Conservation (phyloP, 139 green algal species). For the Klebsormidium nitens region DNA sequence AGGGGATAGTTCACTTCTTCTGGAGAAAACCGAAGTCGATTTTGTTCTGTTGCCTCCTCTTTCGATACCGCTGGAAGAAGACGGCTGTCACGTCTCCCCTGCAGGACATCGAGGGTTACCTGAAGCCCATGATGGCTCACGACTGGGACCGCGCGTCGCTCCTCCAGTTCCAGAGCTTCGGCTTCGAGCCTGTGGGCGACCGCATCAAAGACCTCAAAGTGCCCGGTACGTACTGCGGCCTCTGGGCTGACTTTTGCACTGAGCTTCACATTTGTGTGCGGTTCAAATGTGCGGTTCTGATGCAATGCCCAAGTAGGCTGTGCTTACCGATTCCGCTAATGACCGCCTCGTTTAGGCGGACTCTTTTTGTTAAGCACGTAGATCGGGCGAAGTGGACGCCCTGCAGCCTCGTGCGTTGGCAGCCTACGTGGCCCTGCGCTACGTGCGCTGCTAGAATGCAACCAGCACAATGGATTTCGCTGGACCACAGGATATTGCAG, state of each 20-base stretch:
- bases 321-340: neutral
- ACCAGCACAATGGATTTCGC: too few relatives aligned
- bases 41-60: neutral
- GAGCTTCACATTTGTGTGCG: too few relatives aligned
- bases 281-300: too few relatives aligned
- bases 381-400: too few relatives aligned
- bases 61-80: neutral
- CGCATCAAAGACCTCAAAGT: constrained; percentile 9
- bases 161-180: constrained; percentile 45
- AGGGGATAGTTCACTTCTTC: neutral
- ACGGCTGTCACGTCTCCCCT: neutral
- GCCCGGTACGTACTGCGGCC: constrained; percentile 14
- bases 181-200: constrained; percentile 4
- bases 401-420: too few relatives aligned
- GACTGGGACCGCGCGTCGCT: constrained; percentile 60
- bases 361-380: too few relatives aligned
- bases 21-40: neutral
- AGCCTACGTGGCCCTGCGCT: too few relatives aligned
- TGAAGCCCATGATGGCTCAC: constrained; percentile 47
- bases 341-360: too few relatives aligned
- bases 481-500: too few relatives aligned
- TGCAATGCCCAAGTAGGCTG: neutral
- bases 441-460: too few relatives aligned
- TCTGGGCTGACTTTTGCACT: too few relatives aligned
- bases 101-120: constrained; percentile 56